Conservation (phyloP, 768 basidiomycete genomes). For the Trichaptum fuscoviolaceum region DNA sequence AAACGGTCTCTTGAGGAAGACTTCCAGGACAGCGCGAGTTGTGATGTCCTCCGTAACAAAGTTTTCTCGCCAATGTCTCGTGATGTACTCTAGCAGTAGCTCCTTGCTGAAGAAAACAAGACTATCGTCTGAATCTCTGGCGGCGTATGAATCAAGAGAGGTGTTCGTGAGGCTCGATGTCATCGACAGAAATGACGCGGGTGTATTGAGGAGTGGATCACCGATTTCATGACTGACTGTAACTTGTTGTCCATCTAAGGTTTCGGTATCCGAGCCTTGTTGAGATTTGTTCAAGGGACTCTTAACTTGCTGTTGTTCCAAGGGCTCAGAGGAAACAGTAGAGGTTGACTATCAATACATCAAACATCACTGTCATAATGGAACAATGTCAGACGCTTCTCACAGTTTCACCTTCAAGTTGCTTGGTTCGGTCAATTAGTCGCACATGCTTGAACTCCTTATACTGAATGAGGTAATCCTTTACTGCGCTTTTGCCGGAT, state of each 20-base stretch:
- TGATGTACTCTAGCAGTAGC: constrained; percentile 67
- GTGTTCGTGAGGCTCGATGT: constrained; percentile 15
- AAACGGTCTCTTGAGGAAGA: constrained; percentile 83
- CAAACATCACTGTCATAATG: not conserved
- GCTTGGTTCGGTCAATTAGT: constrained; percentile 21
- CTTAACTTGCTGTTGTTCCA: not conserved
- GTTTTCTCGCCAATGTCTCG: constrained; percentile 71
- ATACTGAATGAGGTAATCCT: constrained; percentile 51
- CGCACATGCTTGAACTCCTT: constrained; percentile 54
- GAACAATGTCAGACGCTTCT: constrained; percentile 28
- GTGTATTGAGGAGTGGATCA: constrained; percentile 3
- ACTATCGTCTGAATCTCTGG: constrained; percentile 12
- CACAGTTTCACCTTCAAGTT: constrained; percentile 20
- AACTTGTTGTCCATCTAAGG: constrained; percentile 3
- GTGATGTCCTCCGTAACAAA: constrained; percentile 78
- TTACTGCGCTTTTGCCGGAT: constrained; percentile 35
- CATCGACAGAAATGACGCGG: constrained; percentile 15
- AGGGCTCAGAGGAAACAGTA: not conserved
- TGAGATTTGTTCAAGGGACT: constrained; percentile 13
- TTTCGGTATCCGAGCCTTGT: constrained; percentile 11
- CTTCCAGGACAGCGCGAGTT: constrained; percentile 49
- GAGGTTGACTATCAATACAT: not conserved
- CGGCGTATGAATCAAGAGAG: constrained; percentile 20
- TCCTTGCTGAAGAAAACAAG: constrained; percentile 40
- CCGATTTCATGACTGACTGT: not conserved